A percentile compares a stretch with the other conserved stretches of the same genome.
phyloP scores from a whole-genome alignment of 2,329 filamentous ascomycete species.

The Cercospora sesami region DNA sequence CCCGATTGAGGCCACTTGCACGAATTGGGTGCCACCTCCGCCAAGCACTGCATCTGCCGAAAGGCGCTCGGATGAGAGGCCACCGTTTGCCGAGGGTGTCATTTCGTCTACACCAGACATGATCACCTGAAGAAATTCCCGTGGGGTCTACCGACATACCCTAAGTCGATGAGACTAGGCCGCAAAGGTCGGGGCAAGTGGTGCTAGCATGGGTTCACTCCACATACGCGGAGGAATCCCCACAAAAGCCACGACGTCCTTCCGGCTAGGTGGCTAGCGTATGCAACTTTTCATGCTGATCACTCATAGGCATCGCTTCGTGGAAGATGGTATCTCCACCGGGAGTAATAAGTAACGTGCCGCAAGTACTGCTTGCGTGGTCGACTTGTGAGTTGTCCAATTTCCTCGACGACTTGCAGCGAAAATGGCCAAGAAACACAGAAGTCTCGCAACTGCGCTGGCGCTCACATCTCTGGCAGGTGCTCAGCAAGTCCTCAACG shows the following conservation, averaged over 20 bases:
- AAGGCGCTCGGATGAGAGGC: neutral
- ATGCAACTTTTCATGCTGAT: neutral
- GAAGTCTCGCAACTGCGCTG: neutral
- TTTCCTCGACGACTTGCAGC: neutral
- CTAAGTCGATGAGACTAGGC: neutral
- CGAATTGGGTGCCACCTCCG: neutral
- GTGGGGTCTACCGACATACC: neutral
- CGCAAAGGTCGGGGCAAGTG: neutral
- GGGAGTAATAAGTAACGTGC: constrained; percentile 6
- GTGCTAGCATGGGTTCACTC: neutral
- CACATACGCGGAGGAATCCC: neutral
- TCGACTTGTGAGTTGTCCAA: constrained; percentile 2
- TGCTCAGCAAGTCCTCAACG: constrained; percentile 18
- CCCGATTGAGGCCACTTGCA: neutral
- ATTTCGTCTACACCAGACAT: neutral
- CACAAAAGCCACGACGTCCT: neutral
- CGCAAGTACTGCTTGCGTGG: constrained; percentile 8
- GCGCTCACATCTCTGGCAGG: constrained; percentile 16
- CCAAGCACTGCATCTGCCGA: neutral
- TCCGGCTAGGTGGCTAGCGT: neutral
- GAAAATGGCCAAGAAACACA: neutral
- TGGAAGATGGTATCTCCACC: constrained; percentile 4
- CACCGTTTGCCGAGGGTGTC: neutral
- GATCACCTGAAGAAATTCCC: neutral
- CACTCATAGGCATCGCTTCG: neutral